Evolutionary conservation across 169 alveolate genomes (phyloP).

Genomic region (Eimeria maxima): DNA sequence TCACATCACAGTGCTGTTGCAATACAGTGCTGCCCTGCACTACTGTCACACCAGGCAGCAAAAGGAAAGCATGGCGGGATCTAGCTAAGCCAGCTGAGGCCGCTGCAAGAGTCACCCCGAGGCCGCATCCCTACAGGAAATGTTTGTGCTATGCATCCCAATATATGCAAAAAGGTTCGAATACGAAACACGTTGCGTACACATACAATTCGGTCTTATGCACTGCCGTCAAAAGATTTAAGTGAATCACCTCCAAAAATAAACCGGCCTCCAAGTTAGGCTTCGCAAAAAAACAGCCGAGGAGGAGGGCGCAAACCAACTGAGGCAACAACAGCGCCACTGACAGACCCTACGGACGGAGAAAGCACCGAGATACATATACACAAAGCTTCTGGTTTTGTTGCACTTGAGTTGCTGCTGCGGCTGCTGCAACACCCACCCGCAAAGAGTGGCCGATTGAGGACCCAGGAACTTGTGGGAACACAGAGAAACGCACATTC

Average conservation of each 20-base stretch:
- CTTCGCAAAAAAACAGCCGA: slow-evolving; percentile 49
- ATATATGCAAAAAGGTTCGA: neutral
- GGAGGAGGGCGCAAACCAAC: slow-evolving; percentile 41
- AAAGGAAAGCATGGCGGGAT: neutral
- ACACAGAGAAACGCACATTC: neutral
- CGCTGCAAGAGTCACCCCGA: neutral
- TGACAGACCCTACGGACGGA: neutral
- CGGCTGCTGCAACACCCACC: neutral
- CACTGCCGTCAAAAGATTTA: neutral
- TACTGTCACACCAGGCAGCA: slow-evolving; percentile 8
- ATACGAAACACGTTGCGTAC: neutral
- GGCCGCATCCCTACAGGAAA: neutral
- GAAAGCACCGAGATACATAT: neutral
- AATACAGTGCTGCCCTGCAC: neutral
- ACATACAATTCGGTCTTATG: neutral
- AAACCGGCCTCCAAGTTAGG: slow-evolving; percentile 41
- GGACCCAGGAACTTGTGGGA: neutral
- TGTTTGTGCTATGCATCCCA: neutral
- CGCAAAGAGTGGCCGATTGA: neutral
- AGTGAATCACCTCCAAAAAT: slow-evolving; percentile 17
- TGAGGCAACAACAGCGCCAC: slow-evolving; percentile 71
- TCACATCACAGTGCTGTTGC: neutral
- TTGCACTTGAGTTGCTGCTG: neutral
- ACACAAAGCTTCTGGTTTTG: neutral
- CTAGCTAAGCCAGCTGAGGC: neutral